Conservation (phyloP, 805 yeast genomes). For the Ascoidea rubescens region DNA sequence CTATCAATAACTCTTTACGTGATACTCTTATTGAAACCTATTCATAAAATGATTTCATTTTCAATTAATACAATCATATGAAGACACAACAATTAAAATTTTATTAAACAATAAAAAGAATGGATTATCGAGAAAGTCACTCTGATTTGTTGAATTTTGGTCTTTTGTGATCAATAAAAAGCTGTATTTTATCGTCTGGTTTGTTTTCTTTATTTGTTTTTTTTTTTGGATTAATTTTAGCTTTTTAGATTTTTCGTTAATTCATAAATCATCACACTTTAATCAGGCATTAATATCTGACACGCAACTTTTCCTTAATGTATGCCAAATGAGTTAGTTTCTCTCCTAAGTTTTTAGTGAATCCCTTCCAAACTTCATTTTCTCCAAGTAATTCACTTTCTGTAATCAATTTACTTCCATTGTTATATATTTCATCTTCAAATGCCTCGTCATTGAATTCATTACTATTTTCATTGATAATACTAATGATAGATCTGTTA, state of each 20-base stretch:
- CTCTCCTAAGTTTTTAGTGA: constrained; percentile 14
- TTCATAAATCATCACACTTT: no score
- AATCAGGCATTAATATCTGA: neutral
- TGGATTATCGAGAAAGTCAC: no score
- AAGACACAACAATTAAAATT: no score
- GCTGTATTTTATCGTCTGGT: no score
- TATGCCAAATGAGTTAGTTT: constrained; percentile 10
- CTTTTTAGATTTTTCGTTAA: no score
- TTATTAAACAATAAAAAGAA: no score
- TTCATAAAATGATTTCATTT: constrained; percentile 29
- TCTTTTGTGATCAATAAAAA: no score
- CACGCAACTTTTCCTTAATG: neutral
- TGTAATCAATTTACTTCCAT: constrained; percentile 10
- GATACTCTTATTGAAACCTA: constrained; percentile 89
- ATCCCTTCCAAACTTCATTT: constrained; percentile 16
- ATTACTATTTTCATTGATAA: constrained; percentile 3
- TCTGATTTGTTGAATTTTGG: no score
- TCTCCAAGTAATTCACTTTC: constrained; percentile 20
- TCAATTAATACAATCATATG: neutral
- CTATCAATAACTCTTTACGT: constrained; percentile 73
- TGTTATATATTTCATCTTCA: neutral
- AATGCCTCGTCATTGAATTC: constrained; percentile 2
- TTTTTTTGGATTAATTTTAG: no score
- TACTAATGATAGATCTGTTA: constrained; percentile 5
- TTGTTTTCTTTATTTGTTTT: no score